Evolutionary conservation across 371 early-diverging fungal species (phyloP), one percentile per base, ranked within the genome.

Genomic region (Coemansia sp.): DNA sequence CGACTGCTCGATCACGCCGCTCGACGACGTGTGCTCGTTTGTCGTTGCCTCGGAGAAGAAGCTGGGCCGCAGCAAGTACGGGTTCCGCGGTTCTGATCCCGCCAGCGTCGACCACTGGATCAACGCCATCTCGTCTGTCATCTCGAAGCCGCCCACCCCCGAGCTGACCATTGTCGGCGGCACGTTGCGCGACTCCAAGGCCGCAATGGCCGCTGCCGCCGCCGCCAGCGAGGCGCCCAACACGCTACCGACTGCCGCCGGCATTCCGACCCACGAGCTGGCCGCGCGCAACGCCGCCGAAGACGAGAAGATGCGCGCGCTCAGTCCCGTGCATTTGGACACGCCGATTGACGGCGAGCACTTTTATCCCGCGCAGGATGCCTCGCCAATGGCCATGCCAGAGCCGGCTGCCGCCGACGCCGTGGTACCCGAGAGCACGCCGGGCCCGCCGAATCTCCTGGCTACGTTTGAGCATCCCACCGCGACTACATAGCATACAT

Each of bases 211-310:
- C 14, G 65, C 65, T 5, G 64, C 72, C 5, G 49, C 55, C 2
- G 66, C 72, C 9, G 53, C 40, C 3, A 41, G 49, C 10, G 33
- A 47, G 7, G 59, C 62, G 3, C 58, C 66, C 11, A 62, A 59
- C 33, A 34, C 55, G 3, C 59, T 71, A 50, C 71, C 71, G 3
- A 71, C 71, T 1, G 71, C 71, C 3, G 50, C 71, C 4, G 71
- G 71, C 11, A 50, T 66, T n/a, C 65, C 71, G 26, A 47, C 49
- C 7, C 56, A 57, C 11, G 71, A 65, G 53, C 63, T 71, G 14
- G 50, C 62, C 2, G 62, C 66, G 1, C 66, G 66, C 11, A 53
- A 71, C 12, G 52, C 59, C 12, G 41, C 56, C 26, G 71, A 71
- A 41, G 71, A 69, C 53, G 39, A 43, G 14, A 47, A 38, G 45